Percentiles rank a stretch among this genome's conserved stretches.
Conservation (phyloP, 116 monocot genomes). For the Phalaenopsis hybrid region DNA sequence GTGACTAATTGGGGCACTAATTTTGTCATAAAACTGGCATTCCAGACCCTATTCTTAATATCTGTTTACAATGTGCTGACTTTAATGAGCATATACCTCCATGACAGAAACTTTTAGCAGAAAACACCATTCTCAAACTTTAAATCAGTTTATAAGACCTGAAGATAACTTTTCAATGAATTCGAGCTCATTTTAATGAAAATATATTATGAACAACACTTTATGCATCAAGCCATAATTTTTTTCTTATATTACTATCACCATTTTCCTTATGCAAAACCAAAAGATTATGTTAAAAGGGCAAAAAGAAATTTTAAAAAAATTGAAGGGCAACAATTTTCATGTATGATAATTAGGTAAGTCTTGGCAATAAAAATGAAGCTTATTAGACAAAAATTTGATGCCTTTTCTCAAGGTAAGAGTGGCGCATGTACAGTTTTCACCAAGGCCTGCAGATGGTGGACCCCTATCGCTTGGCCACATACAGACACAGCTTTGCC, state of each 20-base stretch:
- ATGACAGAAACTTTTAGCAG: too few species aligned
- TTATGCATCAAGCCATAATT: not conserved
- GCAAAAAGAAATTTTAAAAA: too few species aligned
- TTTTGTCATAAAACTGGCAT: too few species aligned
- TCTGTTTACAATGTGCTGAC: too few species aligned
- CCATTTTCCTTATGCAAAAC: not conserved
- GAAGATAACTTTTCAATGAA: too few species aligned
- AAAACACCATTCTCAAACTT: too few species aligned
- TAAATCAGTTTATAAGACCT: too few species aligned
- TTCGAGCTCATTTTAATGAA: not conserved
- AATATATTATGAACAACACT: not conserved
- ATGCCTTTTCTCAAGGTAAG: not conserved
- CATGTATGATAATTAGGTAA: not conserved
- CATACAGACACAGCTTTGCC: constrained; percentile 48
- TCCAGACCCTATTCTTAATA: too few species aligned
- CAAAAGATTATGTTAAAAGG: too few species aligned
- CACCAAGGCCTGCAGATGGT: constrained; percentile 1
- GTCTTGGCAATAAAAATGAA: constrained; percentile 5
- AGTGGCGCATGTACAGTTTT: not conserved
- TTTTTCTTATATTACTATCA: not conserved
- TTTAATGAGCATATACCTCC: too few species aligned
- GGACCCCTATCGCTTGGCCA: constrained; percentile 7
- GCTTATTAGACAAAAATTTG: constrained; percentile 37
- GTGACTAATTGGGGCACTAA: too few species aligned
- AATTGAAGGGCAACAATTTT: too few species aligned